Evolutionary conservation across 1,139 yeast species (phyloP).

Genomic region (Taiozyma sp.): DNA sequence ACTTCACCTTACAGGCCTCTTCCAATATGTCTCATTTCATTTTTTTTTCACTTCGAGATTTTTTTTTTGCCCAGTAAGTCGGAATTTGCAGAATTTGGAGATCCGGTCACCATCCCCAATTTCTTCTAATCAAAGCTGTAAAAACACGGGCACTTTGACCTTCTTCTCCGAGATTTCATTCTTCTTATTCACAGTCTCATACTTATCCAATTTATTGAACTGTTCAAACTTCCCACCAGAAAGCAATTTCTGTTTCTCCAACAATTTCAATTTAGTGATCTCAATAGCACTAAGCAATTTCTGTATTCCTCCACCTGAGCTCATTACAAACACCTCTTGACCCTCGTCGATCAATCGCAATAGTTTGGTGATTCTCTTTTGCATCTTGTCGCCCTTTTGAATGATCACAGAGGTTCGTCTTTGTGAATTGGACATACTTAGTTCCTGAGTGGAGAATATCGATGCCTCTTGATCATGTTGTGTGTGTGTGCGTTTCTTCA

Average conservation of each 20-base stretch:
- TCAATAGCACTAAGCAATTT: slow-evolving; percentile 19
- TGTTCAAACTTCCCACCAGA: slow-evolving; percentile 12
- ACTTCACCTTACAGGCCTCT: background rate
- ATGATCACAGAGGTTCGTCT: background rate
- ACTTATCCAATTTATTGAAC: slow-evolving; percentile 19
- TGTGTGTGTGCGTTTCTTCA: background rate
- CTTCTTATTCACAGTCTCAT: slow-evolving; percentile 10
- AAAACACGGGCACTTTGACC: slow-evolving; percentile 16
- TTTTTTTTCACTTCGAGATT: background rate
- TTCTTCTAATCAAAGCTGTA: slow-evolving; percentile 1
- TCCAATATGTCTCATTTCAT: background rate
- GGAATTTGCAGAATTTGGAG: background rate
- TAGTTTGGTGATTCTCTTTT: slow-evolving; percentile 6
- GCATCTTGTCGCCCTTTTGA: slow-evolving; percentile 13
- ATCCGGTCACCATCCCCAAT: too few species aligned
- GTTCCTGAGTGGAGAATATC: background rate
- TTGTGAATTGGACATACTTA: background rate
- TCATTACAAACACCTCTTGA: slow-evolving; percentile 11
- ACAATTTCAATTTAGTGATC: slow-evolving; percentile 16
- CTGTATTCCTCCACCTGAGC: slow-evolving; percentile 19
- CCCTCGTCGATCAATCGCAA: slow-evolving; percentile 1
- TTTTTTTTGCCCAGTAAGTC: background rate
- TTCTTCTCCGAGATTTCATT: slow-evolving; percentile 18
- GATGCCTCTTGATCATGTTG: background rate
- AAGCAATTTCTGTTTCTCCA: background rate